phyloP scores from a whole-genome alignment of 1,139 yeast genomes.

The Candida albicans region DNA sequence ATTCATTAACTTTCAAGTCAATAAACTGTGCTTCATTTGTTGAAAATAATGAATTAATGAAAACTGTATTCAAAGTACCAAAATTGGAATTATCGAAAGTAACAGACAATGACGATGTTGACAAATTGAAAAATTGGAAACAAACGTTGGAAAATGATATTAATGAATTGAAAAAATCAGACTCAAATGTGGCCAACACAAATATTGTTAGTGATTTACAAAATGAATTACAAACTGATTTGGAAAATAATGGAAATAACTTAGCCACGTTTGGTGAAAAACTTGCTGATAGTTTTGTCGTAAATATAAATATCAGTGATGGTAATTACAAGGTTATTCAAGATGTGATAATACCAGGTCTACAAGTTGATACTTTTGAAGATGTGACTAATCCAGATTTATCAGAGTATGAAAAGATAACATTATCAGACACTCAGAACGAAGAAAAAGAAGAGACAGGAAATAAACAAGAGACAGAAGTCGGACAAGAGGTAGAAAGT shows the following conservation, averaged over 20 bases:
- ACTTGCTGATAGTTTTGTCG: slow-evolving; percentile 18
- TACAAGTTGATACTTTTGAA: slow-evolving; percentile 22
- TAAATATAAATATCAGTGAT: slow-evolving; percentile 4
- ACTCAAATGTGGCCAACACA: neutral
- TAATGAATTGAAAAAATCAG: neutral
- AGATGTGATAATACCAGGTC: slow-evolving; percentile 7
- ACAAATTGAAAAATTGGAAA: slow-evolving; percentile 19
- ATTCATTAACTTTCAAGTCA: slow-evolving; percentile 45
- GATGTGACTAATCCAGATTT: slow-evolving; percentile 28
- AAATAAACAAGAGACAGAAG: slow-evolving; percentile 2
- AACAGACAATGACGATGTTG: slow-evolving; percentile 14
- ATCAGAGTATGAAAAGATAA: slow-evolving; percentile 17
- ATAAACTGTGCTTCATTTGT: slow-evolving; percentile 38
- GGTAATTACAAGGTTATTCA: slow-evolving; percentile 1
- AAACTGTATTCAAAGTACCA: slow-evolving; percentile 14
- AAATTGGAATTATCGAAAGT: slow-evolving; percentile 21
- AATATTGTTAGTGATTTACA: neutral
- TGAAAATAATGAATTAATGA: slow-evolving; percentile 38
- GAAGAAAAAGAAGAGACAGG: slow-evolving; percentile 2
- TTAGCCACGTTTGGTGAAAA: slow-evolving; percentile 18
- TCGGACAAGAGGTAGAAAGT: neutral
- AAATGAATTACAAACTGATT: slow-evolving; percentile 18
- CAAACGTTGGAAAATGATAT: slow-evolving; percentile 15
- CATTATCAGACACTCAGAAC: slow-evolving; percentile 1
- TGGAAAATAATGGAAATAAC: slow-evolving; percentile 17